Evolutionary conservation across 2,329 filamentous ascomycete genomes (phyloP).

Genomic region (Penicillium rolfsii): DNA sequence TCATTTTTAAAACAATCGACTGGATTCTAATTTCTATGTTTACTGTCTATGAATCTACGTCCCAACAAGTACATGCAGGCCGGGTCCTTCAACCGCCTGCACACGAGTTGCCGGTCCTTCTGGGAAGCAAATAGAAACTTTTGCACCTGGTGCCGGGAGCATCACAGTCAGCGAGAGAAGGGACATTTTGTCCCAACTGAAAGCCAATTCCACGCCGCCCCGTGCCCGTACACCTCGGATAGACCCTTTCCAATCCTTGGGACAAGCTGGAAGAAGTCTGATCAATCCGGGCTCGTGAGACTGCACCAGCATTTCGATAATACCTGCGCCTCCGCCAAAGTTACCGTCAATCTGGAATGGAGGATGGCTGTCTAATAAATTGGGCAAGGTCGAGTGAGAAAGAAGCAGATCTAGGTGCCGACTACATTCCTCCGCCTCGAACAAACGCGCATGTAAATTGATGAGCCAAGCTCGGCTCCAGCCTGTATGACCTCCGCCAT

Average conservation of each 20-base stretch:
- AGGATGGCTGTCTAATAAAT: slow-evolving; percentile 52
- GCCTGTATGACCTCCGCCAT: slow-evolving; percentile 54
- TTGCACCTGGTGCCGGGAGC: neutral
- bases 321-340: slow-evolving; percentile 53
- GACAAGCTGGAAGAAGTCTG: slow-evolving; percentile 46
- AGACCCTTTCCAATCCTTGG: slow-evolving; percentile 41
- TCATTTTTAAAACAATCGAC: too few relatives aligned
- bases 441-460: slow-evolving; percentile 54
- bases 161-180: neutral
- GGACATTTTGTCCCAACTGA: slow-evolving; percentile 36
- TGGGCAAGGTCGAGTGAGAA: slow-evolving; percentile 48
- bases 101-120: slow-evolving; percentile 16
- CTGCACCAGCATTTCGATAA: slow-evolving; percentile 53
- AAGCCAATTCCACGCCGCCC: slow-evolving; percentile 44
- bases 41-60: neutral
- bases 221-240: slow-evolving; percentile 42
- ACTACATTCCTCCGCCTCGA: slow-evolving; percentile 43
- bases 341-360: slow-evolving; percentile 58
- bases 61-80: slow-evolving; percentile 2
- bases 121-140: slow-evolving; percentile 27
- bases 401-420: slow-evolving; percentile 47
- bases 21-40: neutral
- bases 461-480: slow-evolving; percentile 58
- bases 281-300: slow-evolving; percentile 40
- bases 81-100: slow-evolving; percentile 20